Evolutionary conservation across 768 basidiomycete species (phyloP).

Genomic region (Cystofilobasidium capitatum): DNA sequence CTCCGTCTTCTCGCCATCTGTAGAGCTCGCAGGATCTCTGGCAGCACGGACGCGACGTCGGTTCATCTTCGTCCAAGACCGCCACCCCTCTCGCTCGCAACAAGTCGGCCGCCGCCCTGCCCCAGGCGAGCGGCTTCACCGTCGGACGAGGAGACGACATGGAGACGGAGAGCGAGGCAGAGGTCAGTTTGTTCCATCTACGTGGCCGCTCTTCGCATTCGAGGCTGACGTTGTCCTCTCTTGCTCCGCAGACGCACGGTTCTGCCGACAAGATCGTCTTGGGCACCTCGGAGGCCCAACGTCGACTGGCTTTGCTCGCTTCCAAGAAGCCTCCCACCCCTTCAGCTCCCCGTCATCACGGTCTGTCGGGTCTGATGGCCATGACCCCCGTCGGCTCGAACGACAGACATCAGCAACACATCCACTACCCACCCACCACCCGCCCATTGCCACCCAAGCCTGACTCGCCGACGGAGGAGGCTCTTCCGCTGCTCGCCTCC

Average conservation of each 20-base stretch:
- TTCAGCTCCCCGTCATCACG: conserved; percentile 5
- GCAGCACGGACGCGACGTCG: conserved; percentile 16
- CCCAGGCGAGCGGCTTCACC: conserved; percentile 13
- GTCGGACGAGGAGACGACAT: conserved; percentile 20
- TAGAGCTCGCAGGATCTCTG: conserved; percentile 24
- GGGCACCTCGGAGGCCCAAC: conserved; percentile 25
- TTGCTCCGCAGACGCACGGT: not conserved
- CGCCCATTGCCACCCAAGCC: conserved; percentile 24
- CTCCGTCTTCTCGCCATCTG: not conserved
- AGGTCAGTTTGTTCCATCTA: conserved; percentile 5
- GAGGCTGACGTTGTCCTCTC: not conserved
- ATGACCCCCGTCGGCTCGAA: conserved; percentile 2
- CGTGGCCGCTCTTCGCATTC: not conserved
- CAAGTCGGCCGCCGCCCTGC: conserved; percentile 22
- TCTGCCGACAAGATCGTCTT: conserved; percentile 16
- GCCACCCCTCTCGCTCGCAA: conserved; percentile 6
- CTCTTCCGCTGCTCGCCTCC: conserved; percentile 4
- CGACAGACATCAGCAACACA: not conserved
- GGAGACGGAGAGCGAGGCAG: conserved; percentile 21
- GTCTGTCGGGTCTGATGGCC: conserved; percentile 13
- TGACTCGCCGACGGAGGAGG: not conserved
- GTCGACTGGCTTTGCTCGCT: conserved; percentile 14
- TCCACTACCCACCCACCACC: conserved; percentile 8
- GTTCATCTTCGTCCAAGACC: not conserved
- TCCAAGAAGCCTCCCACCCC: conserved; percentile 5